Percentiles rank a stretch among this genome's conserved stretches.
Conservation (phyloP, 164 flowering plant genomes). For the Vitis vinifera region ASM3070453v1 NC_081816.1:5571501-5572000, state of each 20-base stretch:
- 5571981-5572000: no score
- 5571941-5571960: no score
- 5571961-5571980: no score
- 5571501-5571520: conserved; percentile 15
- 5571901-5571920: no score
- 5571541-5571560: background rate
- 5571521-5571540: conserved; percentile 13
- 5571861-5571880: background rate
- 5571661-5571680: background rate
- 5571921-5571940: no score
- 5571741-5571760: background rate
- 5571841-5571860: conserved; percentile 9
- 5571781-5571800: conserved; percentile 28
- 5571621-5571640: background rate
- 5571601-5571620: conserved; percentile 4
- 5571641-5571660: conserved; percentile 1
- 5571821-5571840: conserved; percentile 41
- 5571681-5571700: background rate
- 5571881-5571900: background rate
- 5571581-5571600: background rate
- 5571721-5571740: background rate
- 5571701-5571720: background rate
- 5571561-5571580: background rate
- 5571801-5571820: conserved; percentile 57
- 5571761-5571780: background rate